A percentile compares a stretch with the other conserved stretches of the same genome.
Evolutionary conservation across 1,284 basidiomycete species (phyloP).

Genomic region (Xanthoconium separans): DNA sequence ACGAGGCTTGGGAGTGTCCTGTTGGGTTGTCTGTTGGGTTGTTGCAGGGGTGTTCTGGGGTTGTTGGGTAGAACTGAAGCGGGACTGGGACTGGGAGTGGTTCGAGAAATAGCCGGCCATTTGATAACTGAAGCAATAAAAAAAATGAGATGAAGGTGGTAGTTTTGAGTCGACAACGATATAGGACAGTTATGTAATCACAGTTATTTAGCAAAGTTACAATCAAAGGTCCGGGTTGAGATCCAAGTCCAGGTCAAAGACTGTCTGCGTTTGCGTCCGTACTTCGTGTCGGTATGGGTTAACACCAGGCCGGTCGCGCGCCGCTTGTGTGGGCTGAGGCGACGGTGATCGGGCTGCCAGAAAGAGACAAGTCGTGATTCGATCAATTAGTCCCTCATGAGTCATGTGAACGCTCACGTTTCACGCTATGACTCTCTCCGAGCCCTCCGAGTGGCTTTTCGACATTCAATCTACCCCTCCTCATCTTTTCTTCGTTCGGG

Average conservation of each 20-base stretch:
- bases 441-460: constrained; percentile 72
- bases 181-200: constrained; percentile 29
- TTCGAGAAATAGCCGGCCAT: constrained; percentile 75
- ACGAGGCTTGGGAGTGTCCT: constrained; percentile 41
- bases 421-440: constrained; percentile 77
- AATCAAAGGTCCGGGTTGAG: constrained; percentile 70
- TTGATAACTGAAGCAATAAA: constrained; percentile 32
- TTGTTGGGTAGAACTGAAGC: constrained; percentile 52
- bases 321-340: constrained; percentile 47
- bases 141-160: not conserved
- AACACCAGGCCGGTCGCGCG: constrained; percentile 48
- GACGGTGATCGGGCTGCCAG: constrained; percentile 48
- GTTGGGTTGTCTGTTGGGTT: not conserved
- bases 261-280: constrained; percentile 53
- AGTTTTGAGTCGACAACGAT: constrained; percentile 1
- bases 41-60: constrained; percentile 40
- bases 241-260: constrained; percentile 76
- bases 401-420: constrained; percentile 47
- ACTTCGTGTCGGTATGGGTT: constrained; percentile 71
- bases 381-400: constrained; percentile 6
- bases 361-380: not conserved
- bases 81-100: constrained; percentile 70
- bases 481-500: constrained; percentile 86
- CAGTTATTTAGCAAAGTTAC: not conserved
- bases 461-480: constrained; percentile 70